Base-by-base conservation (phyloP, 2,329 filamentous ascomycete genomes). In the Decorospora gaudefroyi region DNA sequence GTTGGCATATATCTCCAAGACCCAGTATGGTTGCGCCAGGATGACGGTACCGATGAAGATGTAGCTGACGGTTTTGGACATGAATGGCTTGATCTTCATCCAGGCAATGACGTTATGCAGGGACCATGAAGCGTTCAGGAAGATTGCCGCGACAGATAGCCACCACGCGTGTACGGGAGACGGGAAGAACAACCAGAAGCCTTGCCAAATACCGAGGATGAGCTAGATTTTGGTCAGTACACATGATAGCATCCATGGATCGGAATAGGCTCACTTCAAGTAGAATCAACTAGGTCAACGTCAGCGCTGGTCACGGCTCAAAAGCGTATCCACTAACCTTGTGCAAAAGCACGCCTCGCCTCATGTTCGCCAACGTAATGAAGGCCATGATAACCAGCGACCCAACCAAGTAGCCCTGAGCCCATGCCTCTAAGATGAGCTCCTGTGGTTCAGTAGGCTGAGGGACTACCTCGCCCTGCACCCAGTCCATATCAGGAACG, bases 81-180 rank as follows among this genome's bases (percentile, higher is more conserved):
- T 69, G 55, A 85, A 84, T 0, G 83, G 83, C 39, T 76, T 78
- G 50, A 80, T 82, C 66, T 86, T 86, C 66, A 86, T 78, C 83
- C 83, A 86, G 0, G 83, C 77, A 46, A 86, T 81, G 47, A 86
- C 74, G 51, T 86, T 86, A 64, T 86, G 83, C 6, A 86, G 67
- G 9, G 74, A 76, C 80, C 82, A 85, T 3, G 80, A 84, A n/a
- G 76, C 69, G 51, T 84, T 83, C 16, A 86, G 75, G 12, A 80
- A 75, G 6, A 85, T 78, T 6, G 80, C 82, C 2, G 79, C 82
- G 16, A 75, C 71, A 1, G 80, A 82, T 2, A 86, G 72, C 65
- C 83, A 86, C 83, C 83, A 86, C 34, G 79, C 81, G 58, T 83
- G 84, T 3, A 72, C 72, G 0, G 79, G 79, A 6, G 72, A 74